phyloP scores from a whole-genome alignment of 352 stramenopile genomes.

The Phytophthora ohioensis region DNA sequence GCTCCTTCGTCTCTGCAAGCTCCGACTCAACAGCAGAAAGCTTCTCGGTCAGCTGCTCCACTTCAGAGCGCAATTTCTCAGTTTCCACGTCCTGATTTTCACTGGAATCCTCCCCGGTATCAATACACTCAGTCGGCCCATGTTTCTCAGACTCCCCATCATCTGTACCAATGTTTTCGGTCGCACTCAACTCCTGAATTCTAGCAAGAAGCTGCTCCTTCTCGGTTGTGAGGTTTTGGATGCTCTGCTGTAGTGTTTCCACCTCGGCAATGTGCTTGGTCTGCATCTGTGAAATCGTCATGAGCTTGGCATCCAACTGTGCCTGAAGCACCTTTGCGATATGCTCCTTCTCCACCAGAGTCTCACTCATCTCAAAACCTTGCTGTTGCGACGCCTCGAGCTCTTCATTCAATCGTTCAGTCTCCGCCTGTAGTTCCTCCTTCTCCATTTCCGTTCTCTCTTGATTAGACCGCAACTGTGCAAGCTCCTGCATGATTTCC shows the following conservation, averaged over 20 bases:
- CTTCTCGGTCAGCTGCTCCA: conserved; percentile 22
- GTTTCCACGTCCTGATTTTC: conserved; percentile 5
- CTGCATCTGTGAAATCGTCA: conserved; percentile 54
- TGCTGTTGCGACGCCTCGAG: conserved; percentile 38
- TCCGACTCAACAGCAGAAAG: conserved; percentile 21
- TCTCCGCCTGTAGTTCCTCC: conserved; percentile 43
- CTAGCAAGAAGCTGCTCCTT: conserved; percentile 36
- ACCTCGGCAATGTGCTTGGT: conserved; percentile 41
- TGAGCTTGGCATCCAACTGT: conserved; percentile 53
- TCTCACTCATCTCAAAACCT: conserved; percentile 48
- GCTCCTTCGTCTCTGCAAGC: conserved; percentile 24
- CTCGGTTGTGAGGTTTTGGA: conserved; percentile 40
- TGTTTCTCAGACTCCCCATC: background rate
- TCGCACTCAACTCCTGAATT: conserved; percentile 33
- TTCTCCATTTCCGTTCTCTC: conserved; percentile 47
- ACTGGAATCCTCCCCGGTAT: conserved; percentile 11
- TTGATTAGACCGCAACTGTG: conserved; percentile 40
- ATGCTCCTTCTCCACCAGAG: conserved; percentile 48
- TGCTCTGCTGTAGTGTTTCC: conserved; percentile 40
- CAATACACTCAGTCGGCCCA: conserved; percentile 15
- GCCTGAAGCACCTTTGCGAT: conserved; percentile 54
- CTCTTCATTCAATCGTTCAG: conserved; percentile 46
- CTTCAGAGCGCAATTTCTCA: conserved; percentile 12
- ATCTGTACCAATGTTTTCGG: conserved; percentile 26
- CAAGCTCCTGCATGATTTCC: conserved; percentile 49